Evolutionary conservation across 441 rosid species (phyloP).

Genomic region (Populus hybrid): DNA sequence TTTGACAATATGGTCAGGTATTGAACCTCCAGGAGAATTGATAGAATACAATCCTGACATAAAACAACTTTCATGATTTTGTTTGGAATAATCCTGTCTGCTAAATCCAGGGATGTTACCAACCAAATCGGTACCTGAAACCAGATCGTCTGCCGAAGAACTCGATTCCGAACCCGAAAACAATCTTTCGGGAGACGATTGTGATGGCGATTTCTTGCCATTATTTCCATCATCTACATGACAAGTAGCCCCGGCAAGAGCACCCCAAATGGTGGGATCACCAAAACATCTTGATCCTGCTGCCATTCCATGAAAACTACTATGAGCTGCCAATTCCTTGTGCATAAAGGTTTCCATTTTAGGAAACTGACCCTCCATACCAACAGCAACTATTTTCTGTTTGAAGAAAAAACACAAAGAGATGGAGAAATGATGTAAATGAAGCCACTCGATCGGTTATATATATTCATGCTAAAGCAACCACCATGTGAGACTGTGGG

Average conservation of each 20-base stretch:
- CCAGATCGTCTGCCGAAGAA: conserved; percentile 33
- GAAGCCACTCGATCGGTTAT: conserved; percentile 10
- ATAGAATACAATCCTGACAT: conserved; percentile 33
- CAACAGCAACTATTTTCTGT: background rate
- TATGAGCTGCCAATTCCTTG: conserved; percentile 42
- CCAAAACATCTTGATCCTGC: conserved; percentile 28
- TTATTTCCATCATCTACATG: conserved; percentile 9
- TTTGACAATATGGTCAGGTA: conserved; percentile 10
- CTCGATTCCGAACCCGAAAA: conserved; percentile 30
- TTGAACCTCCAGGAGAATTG: conserved; percentile 14
- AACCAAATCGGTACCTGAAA: conserved; percentile 21
- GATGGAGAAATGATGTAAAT: conserved; percentile 37
- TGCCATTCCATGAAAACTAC: conserved; percentile 29
- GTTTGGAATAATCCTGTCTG: conserved; percentile 24
- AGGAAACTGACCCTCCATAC: conserved; percentile 50
- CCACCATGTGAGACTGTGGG: conserved; percentile 23
- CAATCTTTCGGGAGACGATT: conserved; percentile 22
- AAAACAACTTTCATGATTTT: conserved; percentile 15
- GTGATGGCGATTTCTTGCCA: conserved; percentile 22
- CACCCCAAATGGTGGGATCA: conserved; percentile 45
- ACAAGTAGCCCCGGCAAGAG: conserved; percentile 10
- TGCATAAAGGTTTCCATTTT: conserved; percentile 48
- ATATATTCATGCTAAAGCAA: conserved; percentile 26
- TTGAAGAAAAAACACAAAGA: conserved; percentile 20
- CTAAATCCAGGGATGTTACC: conserved; percentile 29